Base-by-base conservation (phyloP, 2,329 filamentous ascomycete species). In the Raffaelea arxii region DNA sequence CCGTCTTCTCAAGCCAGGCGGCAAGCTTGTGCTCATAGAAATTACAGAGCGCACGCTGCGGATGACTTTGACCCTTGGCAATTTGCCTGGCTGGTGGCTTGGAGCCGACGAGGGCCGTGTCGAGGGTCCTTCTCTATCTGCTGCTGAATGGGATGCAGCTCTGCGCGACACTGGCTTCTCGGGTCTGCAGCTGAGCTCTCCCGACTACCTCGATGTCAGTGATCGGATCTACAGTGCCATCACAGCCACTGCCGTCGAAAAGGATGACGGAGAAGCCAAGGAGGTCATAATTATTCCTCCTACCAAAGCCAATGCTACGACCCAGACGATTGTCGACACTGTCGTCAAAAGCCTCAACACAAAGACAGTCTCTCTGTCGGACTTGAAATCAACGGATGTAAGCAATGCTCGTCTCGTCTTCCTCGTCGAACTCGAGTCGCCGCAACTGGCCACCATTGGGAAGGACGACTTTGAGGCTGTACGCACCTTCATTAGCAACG, bases 1-100 rank as follows among this genome's bases (percentile, higher is more conserved):
- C 22, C 55, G 51, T 16, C 50, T 69, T 7, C 48, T 67, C 1
- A 62, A 60, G n/a, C 63, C 69, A 0, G 66, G 62, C 4, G 70
- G 70, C 0, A 62, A 64, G 41, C 55, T 75, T 19, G 54, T 60
- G n/a, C 54, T 52, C 27, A 46, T 45, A 18, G 50, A 52, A 35
- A 19, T 52, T 12, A 45, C 49, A 5, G 40, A 6, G 6, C 32
- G 32, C 32, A 36, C 32, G 6, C 7, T 36, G 7, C 44, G n/a
- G 44, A 48, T n/a, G 42, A 44, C 7, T 30, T 50, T 21, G 42
- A 48, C 45, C 4, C 47, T 49, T 14, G 50, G 49, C 43, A 48
- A 50, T 37, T 44, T 55, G 30, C 49, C 51, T 3, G 53, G 51
- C n/a, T 56, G 54, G 54, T 55, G 54, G 54, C 38, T 52, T 9